Evolutionary conservation across 371 early-diverging fungal genomes (phyloP), one percentile per base, ranked within the genome.

Genomic region (Chytridium lagenaria): DNA sequence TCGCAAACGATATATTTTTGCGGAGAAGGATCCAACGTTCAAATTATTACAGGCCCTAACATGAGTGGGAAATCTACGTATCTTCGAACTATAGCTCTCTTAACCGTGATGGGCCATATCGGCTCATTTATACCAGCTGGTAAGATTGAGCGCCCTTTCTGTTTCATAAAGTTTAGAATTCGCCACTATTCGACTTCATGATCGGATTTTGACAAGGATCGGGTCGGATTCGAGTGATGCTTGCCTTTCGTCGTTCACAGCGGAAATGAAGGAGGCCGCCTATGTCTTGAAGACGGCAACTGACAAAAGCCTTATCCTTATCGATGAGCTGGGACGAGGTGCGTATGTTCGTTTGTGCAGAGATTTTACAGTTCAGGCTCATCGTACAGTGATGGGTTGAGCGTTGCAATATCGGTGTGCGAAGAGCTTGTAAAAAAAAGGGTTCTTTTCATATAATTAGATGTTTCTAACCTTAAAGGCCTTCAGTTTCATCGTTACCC

Each of bases 281-380:
- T 93, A 90, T 69, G 91, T 99, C 52, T 80, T 97, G 50, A 88
- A 93, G 59, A 86, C 90, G 70, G 85, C 91, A 1, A 89, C 90
- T 0, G 77, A 85, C 37, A 74, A 81, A 19, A 91, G 93, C 57
- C 80, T 99, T 26, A 89, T 97, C 0, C 81, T 99, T 34, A 90
- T 99, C 57, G 99, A 99, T 79, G 99, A 99, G 81, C 89, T 99
- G 16, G 99, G 99, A 3, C 81, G 98, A 83, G 98, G 99, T 86
- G 86, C n/a, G 19, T 38, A 1, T 23, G 50, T 28, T 12, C 22
- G 12, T 38, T 59, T 1, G 33, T 28, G n/a, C 51, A 26, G 55
- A 61, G 28, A 28, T 31, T 38, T 38, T 0, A 51, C 23, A 16
- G 0, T 50, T 28, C 65, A 90, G 91, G 89, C 10, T 95, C 96